Evolutionary conservation across 306 rosid genomes (phyloP), one percentile per base, ranked within the genome.

Genomic region (Vachellia collinsii): DNA sequence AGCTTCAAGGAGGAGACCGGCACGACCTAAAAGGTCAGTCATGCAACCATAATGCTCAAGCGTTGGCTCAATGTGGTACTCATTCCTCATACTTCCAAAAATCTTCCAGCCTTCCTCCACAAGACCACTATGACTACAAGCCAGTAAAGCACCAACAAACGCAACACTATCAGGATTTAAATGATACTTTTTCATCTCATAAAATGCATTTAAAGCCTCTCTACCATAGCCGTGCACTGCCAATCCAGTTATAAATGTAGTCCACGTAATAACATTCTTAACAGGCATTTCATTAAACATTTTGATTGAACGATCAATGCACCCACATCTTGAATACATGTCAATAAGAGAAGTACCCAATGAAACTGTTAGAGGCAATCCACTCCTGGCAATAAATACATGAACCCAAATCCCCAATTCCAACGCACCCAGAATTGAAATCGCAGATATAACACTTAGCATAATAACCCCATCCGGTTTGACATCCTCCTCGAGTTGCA

Each of bases 11-110:
- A 90, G 59, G 73, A 75, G 37, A 25, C 94, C 91, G 0, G 92
- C 86, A 53, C 92, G 92, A 19, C 94, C 92, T 44, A 88, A 87
- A 74, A 90, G 79, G 71, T 88, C 94, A 80, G 82, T 92, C 88
- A 90, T 83, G 73, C 92, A 90, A 77, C 94, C 92, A 85, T 87
- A 90, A 79, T 90, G 92, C 82, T 88, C 91, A 61, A 88, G 81
- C 76, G 48, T 61, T 1, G 92, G 94, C 13, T 85, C 84, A 77
- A 85, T 56, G 23, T 74, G 39, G 51, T 83, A 78, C 72, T 70
- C 87, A 34, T 72, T 75, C 77, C 39, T 16, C 76, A 90, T 87
- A 81, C 85, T 82, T 69, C 64, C 20, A 9, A 87, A 90, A 80
- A 88, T 20, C 50, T 9, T 39, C 88, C 84, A 37, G 11, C 91